A percentile compares a stretch with the other conserved stretches of the same genome.
Conservation (phyloP, 345 rosid species). For the Citrus sp. region DNA sequence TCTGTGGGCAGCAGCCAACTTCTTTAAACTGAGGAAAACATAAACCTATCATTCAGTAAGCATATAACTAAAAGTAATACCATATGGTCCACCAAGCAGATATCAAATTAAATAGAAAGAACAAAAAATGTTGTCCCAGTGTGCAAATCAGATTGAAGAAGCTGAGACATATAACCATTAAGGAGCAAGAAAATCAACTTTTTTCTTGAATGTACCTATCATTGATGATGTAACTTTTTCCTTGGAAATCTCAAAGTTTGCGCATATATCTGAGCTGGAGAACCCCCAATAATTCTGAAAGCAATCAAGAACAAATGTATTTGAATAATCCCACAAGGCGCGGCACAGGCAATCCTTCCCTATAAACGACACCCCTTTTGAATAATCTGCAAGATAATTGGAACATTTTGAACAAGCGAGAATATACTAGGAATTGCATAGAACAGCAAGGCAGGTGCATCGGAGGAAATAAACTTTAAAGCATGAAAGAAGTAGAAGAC, state of each 20-base stretch:
- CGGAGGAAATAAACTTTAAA: too few species aligned
- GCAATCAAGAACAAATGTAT: conserved; percentile 57
- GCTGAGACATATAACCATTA: not conserved
- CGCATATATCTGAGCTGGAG: conserved; percentile 56
- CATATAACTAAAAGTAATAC: not conserved
- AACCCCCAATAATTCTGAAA: conserved; percentile 60
- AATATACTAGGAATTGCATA: too few species aligned
- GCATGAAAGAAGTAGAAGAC: too few species aligned
- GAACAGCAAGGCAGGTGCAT: too few species aligned
- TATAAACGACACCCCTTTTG: conserved; percentile 71
- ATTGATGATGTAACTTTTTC: conserved; percentile 54
- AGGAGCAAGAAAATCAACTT: not conserved
- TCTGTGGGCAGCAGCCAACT: conserved; percentile 55
- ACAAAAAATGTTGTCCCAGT: not conserved
- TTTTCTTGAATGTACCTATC: not conserved
- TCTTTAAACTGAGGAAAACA: conserved; percentile 57
- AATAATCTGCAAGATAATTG: conserved; percentile 49
- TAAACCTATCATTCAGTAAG: not conserved
- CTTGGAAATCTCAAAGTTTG: conserved; percentile 72
- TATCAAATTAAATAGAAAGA: not conserved
- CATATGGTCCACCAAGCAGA: not conserved
- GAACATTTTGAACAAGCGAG: too few species aligned
- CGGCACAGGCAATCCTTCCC: conserved; percentile 78
- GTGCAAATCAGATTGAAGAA: not conserved
- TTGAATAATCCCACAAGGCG: conserved; percentile 61